phyloP scores from a whole-genome alignment of 805 yeast genomes.

The Clavispora phyllophila region DNA sequence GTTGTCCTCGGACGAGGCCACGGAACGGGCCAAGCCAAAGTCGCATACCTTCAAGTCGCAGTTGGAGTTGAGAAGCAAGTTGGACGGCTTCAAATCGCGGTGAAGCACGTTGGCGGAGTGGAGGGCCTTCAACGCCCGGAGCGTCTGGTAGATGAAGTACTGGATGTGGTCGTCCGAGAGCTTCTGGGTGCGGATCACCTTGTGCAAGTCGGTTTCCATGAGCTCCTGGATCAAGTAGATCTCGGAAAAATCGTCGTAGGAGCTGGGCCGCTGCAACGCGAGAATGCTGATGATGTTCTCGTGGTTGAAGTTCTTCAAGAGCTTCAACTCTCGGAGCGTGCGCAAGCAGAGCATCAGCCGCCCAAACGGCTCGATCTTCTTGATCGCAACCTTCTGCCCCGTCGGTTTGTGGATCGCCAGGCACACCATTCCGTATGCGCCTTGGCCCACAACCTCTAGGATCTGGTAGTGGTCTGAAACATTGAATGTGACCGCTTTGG shows the following conservation, averaged over 20 bases:
- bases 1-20: conserved; percentile 59
- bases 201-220: conserved; percentile 83
- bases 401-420: conserved; percentile 84
- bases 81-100: conserved; percentile 88
- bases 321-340: conserved; percentile 83
- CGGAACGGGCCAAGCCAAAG: conserved; percentile 80
- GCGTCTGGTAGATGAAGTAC: conserved; percentile 85
- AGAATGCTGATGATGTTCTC: conserved; percentile 87
- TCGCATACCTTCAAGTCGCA: conserved; percentile 94
- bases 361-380: conserved; percentile 89
- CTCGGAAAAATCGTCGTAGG: conserved; percentile 72
- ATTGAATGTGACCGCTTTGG: conserved; percentile 54
- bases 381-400: conserved; percentile 87
- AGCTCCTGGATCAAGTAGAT: conserved; percentile 84
- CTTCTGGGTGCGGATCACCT: conserved; percentile 76
- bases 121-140: conserved; percentile 83
- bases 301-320: conserved; percentile 85
- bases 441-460: conserved; percentile 84
- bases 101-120: conserved; percentile 94
- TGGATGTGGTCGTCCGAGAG: conserved; percentile 91
- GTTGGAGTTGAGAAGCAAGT: conserved; percentile 78
- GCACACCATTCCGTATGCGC: conserved; percentile 94
- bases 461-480: conserved; percentile 85
- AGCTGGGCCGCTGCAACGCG: conserved; percentile 82
- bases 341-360: conserved; percentile 84